Conservation (phyloP, 2,329 filamentous ascomycete genomes). For the Mycosphaerelloides madeirae region DNA sequence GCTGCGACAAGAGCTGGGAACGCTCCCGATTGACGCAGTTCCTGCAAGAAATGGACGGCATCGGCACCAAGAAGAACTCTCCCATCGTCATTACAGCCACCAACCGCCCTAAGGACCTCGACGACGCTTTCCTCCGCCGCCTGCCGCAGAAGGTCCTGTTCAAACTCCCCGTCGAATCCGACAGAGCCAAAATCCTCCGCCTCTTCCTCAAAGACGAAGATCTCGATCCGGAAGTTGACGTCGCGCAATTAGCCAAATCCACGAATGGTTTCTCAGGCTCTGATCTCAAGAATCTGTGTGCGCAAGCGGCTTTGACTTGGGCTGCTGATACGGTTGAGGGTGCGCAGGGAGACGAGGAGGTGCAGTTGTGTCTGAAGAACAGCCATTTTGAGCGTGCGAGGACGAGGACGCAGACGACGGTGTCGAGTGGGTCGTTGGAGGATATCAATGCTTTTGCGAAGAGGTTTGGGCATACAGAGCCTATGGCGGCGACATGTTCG, state of each 20-base stretch:
- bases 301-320: background rate
- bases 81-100: slow-evolving; percentile 93
- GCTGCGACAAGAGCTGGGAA: slow-evolving; percentile 68
- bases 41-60: slow-evolving; percentile 96
- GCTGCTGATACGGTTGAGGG: background rate
- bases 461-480: too few species aligned
- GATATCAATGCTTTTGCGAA: too few species aligned
- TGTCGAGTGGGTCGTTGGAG: too few species aligned
- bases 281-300: background rate
- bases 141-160: slow-evolving; percentile 47
- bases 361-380: too few species aligned
- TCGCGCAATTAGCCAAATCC: background rate
- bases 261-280: background rate
- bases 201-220: slow-evolving; percentile 48
- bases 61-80: slow-evolving; percentile 99
- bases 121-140: slow-evolving; percentile 75
- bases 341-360: background rate
- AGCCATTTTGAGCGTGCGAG: too few species aligned
- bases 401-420: too few species aligned
- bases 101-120: slow-evolving; percentile 96
- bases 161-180: slow-evolving; percentile 44
- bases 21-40: slow-evolving; percentile 86
- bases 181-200: slow-evolving; percentile 45
- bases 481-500: too few species aligned
- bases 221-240: slow-evolving; percentile 1